Base-by-base conservation (phyloP, 2,329 filamentous ascomycete species). In the Emericellopsis atlantica region DNA sequence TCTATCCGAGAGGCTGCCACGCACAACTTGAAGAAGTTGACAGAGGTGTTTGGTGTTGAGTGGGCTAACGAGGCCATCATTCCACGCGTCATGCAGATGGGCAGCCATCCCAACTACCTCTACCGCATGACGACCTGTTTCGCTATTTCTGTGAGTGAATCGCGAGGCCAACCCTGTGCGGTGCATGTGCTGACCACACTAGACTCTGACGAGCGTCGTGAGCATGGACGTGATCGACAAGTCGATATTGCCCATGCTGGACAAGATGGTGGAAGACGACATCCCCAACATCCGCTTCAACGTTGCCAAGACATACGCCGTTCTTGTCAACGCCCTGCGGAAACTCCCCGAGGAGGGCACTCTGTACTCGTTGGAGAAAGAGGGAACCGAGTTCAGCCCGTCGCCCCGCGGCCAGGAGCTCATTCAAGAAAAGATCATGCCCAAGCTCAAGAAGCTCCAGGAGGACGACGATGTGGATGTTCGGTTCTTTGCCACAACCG, bases 61-160 rank as follows among this genome's bases (percentile, higher is more conserved):
- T 98, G 92, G 92, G 90, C 92, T 35, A 93, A 83, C 61, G 85
- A 89, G 59, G 88, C 89, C 37, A 98, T 98, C 56, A 94, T 98
- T 52, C 92, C 92, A 45, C 96, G 96, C 70, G 92, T 98, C 49
- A 92, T 95, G 75, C 85, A 84, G 32, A 96, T 98, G 92, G 92
- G 92, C 45, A 85, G 87, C 57, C 92, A 98, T 61, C 87, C 90
- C 46, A 98, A 98, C 69, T 98, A 98, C 61, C 81, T 98, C 40
- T 98, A 98, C 74, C 79, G 92, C 60, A 98, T 98, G 92, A 98
- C 92, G 9, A 98, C 92, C n/a, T 96, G 90, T 68, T 98, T 98
- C 61, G 92, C 92, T 46, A 93, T 98, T 50, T 90, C 88, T 53
- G 92, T 98, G 74, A 71, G 85, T 22, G 15, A 24, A 14, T 8